phyloP scores from a whole-genome alignment of 441 rosid species.

The Arabidopsis hybrid region DNA sequence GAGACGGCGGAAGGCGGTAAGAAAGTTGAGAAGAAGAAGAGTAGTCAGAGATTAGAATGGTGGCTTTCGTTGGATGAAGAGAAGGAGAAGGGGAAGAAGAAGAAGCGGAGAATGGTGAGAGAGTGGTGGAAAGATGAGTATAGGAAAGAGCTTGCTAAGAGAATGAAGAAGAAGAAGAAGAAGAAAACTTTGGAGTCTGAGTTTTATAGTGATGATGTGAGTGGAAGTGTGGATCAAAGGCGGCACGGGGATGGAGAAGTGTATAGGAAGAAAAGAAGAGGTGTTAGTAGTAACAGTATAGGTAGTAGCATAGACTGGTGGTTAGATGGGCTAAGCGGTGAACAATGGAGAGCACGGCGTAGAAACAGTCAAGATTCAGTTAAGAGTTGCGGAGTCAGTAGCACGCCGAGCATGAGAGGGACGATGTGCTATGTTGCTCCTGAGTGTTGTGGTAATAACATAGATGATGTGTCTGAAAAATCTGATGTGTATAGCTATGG shows the following conservation, averaged over 20 bases:
- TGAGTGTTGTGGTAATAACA: conserved; percentile 73
- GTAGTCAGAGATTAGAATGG: conserved; percentile 74
- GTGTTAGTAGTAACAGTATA: conserved; percentile 56
- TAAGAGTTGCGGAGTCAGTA: conserved; percentile 75
- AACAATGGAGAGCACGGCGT: conserved; percentile 58
- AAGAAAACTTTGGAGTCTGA: conserved; percentile 49
- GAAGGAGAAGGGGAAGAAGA: conserved; percentile 59
- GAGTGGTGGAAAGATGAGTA: conserved; percentile 98
- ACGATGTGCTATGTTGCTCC: conserved; percentile 93
- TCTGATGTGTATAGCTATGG: conserved; percentile 93
- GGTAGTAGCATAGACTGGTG: conserved; percentile 83
- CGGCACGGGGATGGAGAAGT: conserved; percentile 46
- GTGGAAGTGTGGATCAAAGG: conserved; percentile 46
- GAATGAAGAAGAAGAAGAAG: conserved; percentile 69
- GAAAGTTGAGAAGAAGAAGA: conserved; percentile 61
- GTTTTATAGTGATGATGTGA: conserved; percentile 39
- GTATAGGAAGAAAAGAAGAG: conserved; percentile 61
- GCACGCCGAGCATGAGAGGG: conserved; percentile 98
- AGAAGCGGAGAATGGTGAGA: conserved; percentile 62
- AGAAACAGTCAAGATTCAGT: conserved; percentile 70
- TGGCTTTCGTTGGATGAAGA: conserved; percentile 86
- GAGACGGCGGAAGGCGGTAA: conserved; percentile 41
- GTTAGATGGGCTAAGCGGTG: conserved; percentile 79
- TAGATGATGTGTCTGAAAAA: conserved; percentile 69
- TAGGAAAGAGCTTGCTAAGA: conserved; percentile 77